These are phyloP conservation scores for Rhytidiadelphus loreus DNA, from an alignment of 225 moss, liverwort and hornwort genomes.

Conservation along the genomic window DNA sequence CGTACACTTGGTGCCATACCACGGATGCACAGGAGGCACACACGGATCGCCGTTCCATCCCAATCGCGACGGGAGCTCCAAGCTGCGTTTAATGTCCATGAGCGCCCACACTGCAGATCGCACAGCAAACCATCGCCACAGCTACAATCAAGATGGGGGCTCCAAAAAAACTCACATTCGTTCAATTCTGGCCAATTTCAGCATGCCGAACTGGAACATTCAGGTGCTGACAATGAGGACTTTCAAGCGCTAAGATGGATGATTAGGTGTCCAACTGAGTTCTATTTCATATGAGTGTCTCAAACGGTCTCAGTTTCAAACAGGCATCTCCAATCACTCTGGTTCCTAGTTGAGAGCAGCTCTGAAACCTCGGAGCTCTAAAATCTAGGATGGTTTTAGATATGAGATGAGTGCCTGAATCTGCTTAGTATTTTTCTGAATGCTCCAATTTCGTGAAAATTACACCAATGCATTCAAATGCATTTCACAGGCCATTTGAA, in stretches of 20 bases:
- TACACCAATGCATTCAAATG: not conserved
- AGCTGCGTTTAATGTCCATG: conserved; percentile 41
- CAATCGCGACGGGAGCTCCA: conserved; percentile 63
- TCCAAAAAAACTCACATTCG: not conserved
- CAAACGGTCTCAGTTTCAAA: not conserved
- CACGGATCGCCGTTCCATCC: conserved; percentile 99
- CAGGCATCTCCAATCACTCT: not conserved
- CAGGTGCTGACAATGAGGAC: not conserved
- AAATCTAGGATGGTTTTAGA: not conserved
- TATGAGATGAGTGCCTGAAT: not conserved
- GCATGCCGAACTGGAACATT: not conserved
- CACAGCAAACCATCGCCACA: not conserved
- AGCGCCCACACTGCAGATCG: conserved; percentile 76
- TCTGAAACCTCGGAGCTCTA: not conserved
- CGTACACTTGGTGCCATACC: conserved; percentile 58
- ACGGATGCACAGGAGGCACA: conserved; percentile 69
- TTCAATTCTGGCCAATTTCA: not conserved
- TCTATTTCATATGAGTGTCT: not conserved
- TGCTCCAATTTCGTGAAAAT: not conserved
- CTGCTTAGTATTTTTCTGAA: not conserved
- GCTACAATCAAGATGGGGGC: not conserved
- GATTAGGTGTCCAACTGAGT: not conserved
- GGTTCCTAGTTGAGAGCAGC: not conserved
- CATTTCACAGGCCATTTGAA: not conserved
- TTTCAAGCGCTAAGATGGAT: not conserved